phyloP scores from a whole-genome alignment of 2,329 filamentous ascomycete genomes.

The Chaetomium globosum region DNA sequence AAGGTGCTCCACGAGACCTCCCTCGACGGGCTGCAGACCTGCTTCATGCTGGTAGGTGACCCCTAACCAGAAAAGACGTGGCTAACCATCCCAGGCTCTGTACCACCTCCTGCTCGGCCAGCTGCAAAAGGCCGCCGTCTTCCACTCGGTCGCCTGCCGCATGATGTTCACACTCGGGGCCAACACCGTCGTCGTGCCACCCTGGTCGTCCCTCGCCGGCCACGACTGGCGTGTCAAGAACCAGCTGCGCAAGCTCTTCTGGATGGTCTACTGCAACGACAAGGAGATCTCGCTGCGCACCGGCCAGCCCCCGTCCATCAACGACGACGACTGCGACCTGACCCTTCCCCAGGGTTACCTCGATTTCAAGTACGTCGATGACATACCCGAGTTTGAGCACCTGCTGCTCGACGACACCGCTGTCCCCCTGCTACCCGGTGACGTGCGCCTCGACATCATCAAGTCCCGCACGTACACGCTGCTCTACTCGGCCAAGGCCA shows the following conservation, averaged over 20 bases:
- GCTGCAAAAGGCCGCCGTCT: conserved; percentile 50
- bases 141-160: conserved; percentile 50
- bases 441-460: conserved; percentile 53
- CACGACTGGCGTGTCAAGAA: conserved; percentile 38
- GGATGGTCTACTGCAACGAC: conserved; percentile 58
- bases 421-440: conserved; percentile 48
- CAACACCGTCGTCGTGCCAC: conserved; percentile 41
- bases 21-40: conserved; percentile 21
- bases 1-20: conserved; percentile 25
- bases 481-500: conserved; percentile 53
- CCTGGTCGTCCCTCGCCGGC: conserved; percentile 19
- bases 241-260: conserved; percentile 52
- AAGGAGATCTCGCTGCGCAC: conserved; percentile 59
- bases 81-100: conserved; percentile 39
- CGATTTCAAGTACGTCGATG: conserved; percentile 39
- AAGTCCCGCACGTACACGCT: conserved; percentile 54
- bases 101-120: conserved; percentile 52
- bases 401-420: conserved; percentile 35
- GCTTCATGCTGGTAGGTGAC: conserved; percentile 19
- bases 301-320: conserved; percentile 55
- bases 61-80: background rate
- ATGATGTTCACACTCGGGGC: conserved; percentile 54
- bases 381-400: conserved; percentile 18
- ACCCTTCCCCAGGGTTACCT: conserved; percentile 50
- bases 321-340: conserved; percentile 57